phyloP scores from a whole-genome alignment of 768 basidiomycete genomes.

The Trametes sanguinea region DNA sequence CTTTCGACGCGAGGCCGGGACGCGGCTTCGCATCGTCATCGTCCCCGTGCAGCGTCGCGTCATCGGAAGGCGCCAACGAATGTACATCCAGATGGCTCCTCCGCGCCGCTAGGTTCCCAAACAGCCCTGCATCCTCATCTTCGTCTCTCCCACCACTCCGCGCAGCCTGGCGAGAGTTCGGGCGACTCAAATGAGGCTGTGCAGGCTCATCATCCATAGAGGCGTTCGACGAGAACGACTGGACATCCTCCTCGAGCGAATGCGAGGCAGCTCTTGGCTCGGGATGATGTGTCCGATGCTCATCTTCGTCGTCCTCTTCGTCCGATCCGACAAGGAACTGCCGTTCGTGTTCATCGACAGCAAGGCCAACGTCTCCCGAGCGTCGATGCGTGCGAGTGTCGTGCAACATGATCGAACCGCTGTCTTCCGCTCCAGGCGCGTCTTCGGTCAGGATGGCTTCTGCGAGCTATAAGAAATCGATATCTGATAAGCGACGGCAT shows the following conservation, averaged over 20 bases:
- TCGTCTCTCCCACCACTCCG: neutral
- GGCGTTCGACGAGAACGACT: constrained; percentile 31
- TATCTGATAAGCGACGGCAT: neutral
- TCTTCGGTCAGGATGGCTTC: constrained; percentile 81
- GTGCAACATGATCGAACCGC: constrained; percentile 39
- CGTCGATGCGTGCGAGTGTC: constrained; percentile 39
- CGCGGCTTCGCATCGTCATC: constrained; percentile 24
- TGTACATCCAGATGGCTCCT: constrained; percentile 49
- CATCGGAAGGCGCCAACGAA: constrained; percentile 18
- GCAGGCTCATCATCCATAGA: constrained; percentile 27
- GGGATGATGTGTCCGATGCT: constrained; percentile 7
- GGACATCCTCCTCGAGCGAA: constrained; percentile 30
- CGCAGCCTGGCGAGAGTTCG: constrained; percentile 3
- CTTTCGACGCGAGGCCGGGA: constrained; percentile 68
- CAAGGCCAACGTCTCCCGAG: constrained; percentile 5
- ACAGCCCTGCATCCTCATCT: constrained; percentile 25
- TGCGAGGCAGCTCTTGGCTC: neutral
- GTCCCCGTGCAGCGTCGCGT: constrained; percentile 20
- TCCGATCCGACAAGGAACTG: constrained; percentile 32
- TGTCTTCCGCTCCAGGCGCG: constrained; percentile 33
- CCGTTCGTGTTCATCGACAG: constrained; percentile 32
- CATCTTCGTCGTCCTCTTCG: constrained; percentile 32
- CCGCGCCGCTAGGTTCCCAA: constrained; percentile 50
- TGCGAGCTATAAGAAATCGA: constrained; percentile 48
- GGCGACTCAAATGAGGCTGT: constrained; percentile 4